phyloP scores from a whole-genome alignment of 2,329 filamentous ascomycete genomes.

The Curvularia hawaiiensis region DNA sequence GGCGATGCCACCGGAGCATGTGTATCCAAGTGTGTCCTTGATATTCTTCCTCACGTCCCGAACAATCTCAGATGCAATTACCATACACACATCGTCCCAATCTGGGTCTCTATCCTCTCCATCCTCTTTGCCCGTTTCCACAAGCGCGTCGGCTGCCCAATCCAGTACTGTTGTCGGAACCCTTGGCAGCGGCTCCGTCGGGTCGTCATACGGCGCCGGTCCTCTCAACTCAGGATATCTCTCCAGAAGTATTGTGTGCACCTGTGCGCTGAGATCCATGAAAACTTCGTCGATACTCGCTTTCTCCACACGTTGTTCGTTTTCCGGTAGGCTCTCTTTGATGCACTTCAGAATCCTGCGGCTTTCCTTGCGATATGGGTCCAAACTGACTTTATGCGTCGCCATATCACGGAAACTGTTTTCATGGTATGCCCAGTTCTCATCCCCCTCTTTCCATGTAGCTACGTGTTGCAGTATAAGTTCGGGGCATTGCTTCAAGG shows the following conservation, averaged over 20 bases:
- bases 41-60: constrained; percentile 73
- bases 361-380: constrained; percentile 87
- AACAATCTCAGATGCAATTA: constrained; percentile 88
- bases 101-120: constrained; percentile 81
- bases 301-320: constrained; percentile 81
- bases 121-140: constrained; percentile 76
- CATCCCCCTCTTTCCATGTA: constrained; percentile 91
- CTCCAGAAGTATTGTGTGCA: constrained; percentile 75
- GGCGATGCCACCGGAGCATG: constrained; percentile 87
- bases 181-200: constrained; percentile 71
- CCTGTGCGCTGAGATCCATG: constrained; percentile 83
- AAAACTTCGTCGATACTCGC: constrained; percentile 97
- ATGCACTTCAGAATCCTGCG: constrained; percentile 80
- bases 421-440: constrained; percentile 87
- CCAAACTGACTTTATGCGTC: constrained; percentile 91
- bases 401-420: constrained; percentile 80
- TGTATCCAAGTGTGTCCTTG: constrained; percentile 76
- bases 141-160: constrained; percentile 81
- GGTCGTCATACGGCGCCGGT: constrained; percentile 75
- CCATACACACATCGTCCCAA: constrained; percentile 92
- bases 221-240: constrained; percentile 74
- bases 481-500: constrained; percentile 82
- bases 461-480: constrained; percentile 91
- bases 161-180: constrained; percentile 76
- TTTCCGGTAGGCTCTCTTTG: constrained; percentile 70